Evolutionary conservation across 2,329 filamentous ascomycete species (phyloP).

Genomic region (Sphaerostilbella broomeana): DNA sequence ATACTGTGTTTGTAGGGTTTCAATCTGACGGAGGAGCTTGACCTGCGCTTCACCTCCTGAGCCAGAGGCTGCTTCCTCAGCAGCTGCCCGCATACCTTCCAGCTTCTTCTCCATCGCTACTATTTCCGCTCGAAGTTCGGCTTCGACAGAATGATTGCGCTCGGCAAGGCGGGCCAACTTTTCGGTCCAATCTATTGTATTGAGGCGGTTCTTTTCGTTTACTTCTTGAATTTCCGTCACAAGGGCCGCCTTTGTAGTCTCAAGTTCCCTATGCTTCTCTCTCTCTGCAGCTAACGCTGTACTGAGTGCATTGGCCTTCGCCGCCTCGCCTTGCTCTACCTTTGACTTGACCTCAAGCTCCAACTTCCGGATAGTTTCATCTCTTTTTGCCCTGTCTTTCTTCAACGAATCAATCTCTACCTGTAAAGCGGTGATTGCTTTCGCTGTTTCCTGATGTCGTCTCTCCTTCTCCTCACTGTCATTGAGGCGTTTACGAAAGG

Average conservation of each 20-base stretch:
- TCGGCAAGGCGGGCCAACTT: slow-evolving; percentile 68
- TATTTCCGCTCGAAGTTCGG: slow-evolving; percentile 73
- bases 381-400: slow-evolving; percentile 53
- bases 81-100: slow-evolving; percentile 75
- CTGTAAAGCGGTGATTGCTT: slow-evolving; percentile 46
- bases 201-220: slow-evolving; percentile 61
- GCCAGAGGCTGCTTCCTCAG: slow-evolving; percentile 84
- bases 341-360: slow-evolving; percentile 64
- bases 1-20: slow-evolving; percentile 93
- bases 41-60: slow-evolving; percentile 76
- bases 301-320: slow-evolving; percentile 59
- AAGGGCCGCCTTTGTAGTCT: slow-evolving; percentile 56
- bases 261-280: slow-evolving; percentile 46
- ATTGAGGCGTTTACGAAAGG: slow-evolving; percentile 40
- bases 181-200: slow-evolving; percentile 66
- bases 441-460: slow-evolving; percentile 39
- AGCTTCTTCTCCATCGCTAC: slow-evolving; percentile 80
- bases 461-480: slow-evolving; percentile 51
- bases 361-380: slow-evolving; percentile 59
- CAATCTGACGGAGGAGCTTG: slow-evolving; percentile 86
- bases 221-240: slow-evolving; percentile 72
- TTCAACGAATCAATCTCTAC: slow-evolving; percentile 31
- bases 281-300: slow-evolving; percentile 64
- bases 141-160: slow-evolving; percentile 58
- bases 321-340: slow-evolving; percentile 55